Percentiles rank a stretch among this genome's conserved stretches.
Conservation (phyloP, 2,329 filamentous ascomycete genomes). For the Ceratocystis cacaofunesta region DNA sequence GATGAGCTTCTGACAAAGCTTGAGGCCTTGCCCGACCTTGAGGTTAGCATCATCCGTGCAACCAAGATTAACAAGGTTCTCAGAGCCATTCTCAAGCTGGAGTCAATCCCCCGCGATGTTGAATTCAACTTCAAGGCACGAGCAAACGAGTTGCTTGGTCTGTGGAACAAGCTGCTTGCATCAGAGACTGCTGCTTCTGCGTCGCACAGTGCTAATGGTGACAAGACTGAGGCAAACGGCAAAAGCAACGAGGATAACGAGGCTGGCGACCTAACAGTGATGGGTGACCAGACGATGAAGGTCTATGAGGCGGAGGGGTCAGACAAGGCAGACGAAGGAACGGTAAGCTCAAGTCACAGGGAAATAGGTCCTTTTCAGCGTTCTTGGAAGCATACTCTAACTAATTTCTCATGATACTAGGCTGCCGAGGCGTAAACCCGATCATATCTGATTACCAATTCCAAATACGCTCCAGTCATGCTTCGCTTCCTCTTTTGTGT, state of each 20-base stretch:
- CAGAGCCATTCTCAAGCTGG: constrained; percentile 81
- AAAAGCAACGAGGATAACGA: constrained; percentile 29
- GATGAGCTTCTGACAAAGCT: constrained; percentile 65
- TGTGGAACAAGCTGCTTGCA: constrained; percentile 76
- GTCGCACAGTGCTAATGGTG: constrained; percentile 36
- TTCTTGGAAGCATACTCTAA: neutral
- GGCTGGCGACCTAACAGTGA: constrained; percentile 21
- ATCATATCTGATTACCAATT: neutral
- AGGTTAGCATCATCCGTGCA: constrained; percentile 70
- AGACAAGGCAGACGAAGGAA: constrained; percentile 25
- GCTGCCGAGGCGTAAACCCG: constrained; percentile 2
- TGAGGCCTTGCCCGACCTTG: constrained; percentile 64
- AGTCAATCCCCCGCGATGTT: constrained; percentile 71
- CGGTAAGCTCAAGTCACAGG: constrained; percentile 17
- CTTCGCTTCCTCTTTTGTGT: neutral
- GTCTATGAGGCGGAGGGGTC: constrained; percentile 27
- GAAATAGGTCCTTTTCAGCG: neutral
- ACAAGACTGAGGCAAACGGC: constrained; percentile 27
- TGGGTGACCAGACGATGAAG: constrained; percentile 28
- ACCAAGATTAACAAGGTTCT: constrained; percentile 99
- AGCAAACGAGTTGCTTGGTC: constrained; percentile 62
- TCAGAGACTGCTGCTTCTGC: constrained; percentile 31
- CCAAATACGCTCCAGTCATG: neutral
- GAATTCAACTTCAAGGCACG: constrained; percentile 81
- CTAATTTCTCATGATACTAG: neutral